Evolutionary conservation across 2,329 filamentous ascomycete genomes (phyloP).

Genomic region (Epichloe bromicola): DNA sequence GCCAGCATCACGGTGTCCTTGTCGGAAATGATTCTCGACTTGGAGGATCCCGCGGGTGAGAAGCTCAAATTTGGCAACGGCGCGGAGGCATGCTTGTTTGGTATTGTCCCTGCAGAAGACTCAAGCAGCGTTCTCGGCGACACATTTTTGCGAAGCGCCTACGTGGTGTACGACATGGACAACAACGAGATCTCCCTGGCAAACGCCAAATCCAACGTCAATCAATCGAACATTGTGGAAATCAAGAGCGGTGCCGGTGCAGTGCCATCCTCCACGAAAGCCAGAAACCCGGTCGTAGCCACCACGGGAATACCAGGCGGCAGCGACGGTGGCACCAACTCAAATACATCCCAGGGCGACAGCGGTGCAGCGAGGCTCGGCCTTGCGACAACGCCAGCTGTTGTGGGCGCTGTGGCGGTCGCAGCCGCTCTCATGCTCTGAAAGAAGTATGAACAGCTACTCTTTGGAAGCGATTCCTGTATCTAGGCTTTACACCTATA

Average conservation of each 20-base stretch:
- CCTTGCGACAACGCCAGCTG: not conserved
- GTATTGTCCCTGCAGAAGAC: conserved; percentile 44
- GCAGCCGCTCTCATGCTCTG: not conserved
- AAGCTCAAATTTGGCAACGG: conserved; percentile 41
- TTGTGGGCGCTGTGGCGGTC: not conserved
- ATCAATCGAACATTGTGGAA: conserved; percentile 34
- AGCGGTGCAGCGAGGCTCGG: conserved; percentile 3
- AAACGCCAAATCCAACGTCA: conserved; percentile 48
- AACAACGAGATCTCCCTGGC: conserved; percentile 62
- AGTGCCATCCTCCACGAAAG: conserved; percentile 42
- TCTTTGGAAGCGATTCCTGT: no score
- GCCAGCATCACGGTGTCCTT: conserved; percentile 40
- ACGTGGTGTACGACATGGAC: conserved; percentile 61
- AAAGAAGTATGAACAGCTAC: not conserved
- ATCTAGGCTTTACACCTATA: no score
- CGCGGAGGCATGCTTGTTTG: conserved; percentile 49
- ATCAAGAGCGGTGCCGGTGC: conserved; percentile 35
- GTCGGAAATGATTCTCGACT: conserved; percentile 45
- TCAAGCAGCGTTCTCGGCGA: conserved; percentile 55
- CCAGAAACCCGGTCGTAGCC: conserved; percentile 35
- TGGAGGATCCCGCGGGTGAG: conserved; percentile 31
- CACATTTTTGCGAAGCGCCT: conserved; percentile 62
- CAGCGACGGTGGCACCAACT: not conserved
- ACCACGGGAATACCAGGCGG: conserved; percentile 26
- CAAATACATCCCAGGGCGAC: not conserved